Evolutionary conservation across 2,329 filamentous ascomycete genomes (phyloP).

Genomic region (Trichoderma brevicompactum): DNA sequence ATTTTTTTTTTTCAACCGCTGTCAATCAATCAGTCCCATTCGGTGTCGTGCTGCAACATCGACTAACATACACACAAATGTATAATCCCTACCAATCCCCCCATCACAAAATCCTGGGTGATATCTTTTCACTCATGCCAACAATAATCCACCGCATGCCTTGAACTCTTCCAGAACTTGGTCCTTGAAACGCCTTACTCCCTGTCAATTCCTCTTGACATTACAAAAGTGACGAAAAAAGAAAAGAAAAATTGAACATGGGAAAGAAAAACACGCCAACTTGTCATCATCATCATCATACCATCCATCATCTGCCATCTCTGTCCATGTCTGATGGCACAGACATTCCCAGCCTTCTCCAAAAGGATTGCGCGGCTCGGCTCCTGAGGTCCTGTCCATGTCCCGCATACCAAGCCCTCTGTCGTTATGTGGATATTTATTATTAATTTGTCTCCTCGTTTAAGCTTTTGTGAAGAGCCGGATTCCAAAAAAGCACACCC

Average conservation of each 20-base stretch:
- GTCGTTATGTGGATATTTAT: constrained; percentile 15
- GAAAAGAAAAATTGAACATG: neutral
- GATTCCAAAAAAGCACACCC: neutral
- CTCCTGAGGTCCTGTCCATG: constrained; percentile 27
- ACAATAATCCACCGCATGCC: constrained; percentile 18
- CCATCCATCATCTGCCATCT: neutral
- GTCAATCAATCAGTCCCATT: constrained; percentile 1
- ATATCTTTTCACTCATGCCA: constrained; percentile 23
- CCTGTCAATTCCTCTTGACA: constrained; percentile 27
- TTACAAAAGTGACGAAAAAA: neutral
- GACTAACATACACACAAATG: constrained; percentile 9
- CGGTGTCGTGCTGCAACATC: constrained; percentile 4
- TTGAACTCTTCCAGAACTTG: constrained; percentile 25
- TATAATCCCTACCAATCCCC: constrained; percentile 2
- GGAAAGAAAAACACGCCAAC: constrained; percentile 5
- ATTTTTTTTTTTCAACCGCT: constrained; percentile 5
- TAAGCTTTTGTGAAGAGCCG: neutral
- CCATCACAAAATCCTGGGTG: constrained; percentile 18
- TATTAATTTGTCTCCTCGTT: neutral
- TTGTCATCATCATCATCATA: constrained; percentile 5
- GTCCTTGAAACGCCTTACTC: constrained; percentile 31
- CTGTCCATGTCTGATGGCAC: constrained; percentile 4
- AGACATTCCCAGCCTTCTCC: constrained; percentile 11
- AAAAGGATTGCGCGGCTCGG: constrained; percentile 18
- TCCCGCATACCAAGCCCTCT: constrained; percentile 29